Conservation (phyloP, 208 protist genomes). For the Trypanosoma platydactyli region DNA sequence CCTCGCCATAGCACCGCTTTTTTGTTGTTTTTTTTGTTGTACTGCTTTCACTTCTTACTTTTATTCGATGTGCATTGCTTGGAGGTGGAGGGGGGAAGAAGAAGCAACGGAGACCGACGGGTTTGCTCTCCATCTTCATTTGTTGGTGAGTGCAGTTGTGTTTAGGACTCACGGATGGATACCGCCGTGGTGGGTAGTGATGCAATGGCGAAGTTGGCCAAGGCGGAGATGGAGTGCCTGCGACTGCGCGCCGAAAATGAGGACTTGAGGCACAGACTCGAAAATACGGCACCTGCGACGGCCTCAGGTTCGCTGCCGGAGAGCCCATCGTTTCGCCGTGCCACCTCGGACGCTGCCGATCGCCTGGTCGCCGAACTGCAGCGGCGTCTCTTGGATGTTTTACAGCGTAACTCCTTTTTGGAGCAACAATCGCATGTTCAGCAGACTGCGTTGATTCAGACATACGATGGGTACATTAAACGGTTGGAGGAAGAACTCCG, state of each 20-base stretch:
- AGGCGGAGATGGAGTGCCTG: slow-evolving; percentile 4
- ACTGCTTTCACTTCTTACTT: background rate
- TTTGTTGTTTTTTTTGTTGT: background rate
- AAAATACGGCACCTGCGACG: background rate
- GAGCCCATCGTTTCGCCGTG: background rate
- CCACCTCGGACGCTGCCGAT: slow-evolving; percentile 3
- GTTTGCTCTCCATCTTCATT: background rate
- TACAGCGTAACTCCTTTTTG: slow-evolving; percentile 27
- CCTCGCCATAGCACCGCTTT: no score
- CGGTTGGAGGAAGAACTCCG: slow-evolving; percentile 19
- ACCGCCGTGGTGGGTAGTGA: background rate
- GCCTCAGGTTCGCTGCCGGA: background rate
- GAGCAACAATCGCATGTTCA: slow-evolving; percentile 27
- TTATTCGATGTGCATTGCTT: no score
- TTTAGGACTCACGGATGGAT: slow-evolving; percentile 1
- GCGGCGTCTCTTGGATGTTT: slow-evolving; percentile 19
- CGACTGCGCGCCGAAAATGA: slow-evolving; percentile 9
- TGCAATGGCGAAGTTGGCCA: background rate
- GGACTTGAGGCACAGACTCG: slow-evolving; percentile 5
- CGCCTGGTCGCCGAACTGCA: slow-evolving; percentile 26
- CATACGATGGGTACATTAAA: slow-evolving; percentile 26
- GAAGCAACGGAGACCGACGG: no score
- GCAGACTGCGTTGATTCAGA: slow-evolving; percentile 23
- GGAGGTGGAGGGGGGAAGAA: no score
- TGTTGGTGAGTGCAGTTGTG: slow-evolving; percentile 10